A percentile compares a stretch with the other conserved stretches of the same genome.
phyloP scores from a whole-genome alignment of 306 rosid species.

The Vicia villosa region DNA sequence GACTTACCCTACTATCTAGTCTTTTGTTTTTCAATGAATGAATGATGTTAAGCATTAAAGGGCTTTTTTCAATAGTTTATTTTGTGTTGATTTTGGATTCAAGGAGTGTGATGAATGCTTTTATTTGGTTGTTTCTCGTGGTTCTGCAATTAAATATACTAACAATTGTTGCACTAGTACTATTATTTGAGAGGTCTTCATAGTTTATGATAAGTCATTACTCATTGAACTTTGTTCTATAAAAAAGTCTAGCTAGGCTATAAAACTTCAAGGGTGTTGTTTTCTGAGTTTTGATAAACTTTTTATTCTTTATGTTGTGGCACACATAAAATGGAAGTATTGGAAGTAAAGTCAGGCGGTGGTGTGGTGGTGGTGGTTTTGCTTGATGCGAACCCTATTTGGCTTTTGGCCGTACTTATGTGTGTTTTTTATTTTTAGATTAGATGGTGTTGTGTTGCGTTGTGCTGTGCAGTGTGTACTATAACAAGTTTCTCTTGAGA shows the following conservation, averaged over 20 bases:
- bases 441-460: neutral
- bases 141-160: conserved; percentile 41
- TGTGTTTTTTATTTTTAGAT: neutral
- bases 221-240: conserved; percentile 34
- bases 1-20: conserved; percentile 12
- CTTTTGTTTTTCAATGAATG: conserved; percentile 24
- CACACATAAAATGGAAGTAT: neutral
- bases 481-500: neutral
- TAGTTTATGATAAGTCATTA: conserved; percentile 30
- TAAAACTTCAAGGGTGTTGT: neutral
- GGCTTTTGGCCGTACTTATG: neutral
- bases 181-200: conserved; percentile 37
- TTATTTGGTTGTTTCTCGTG: conserved; percentile 30
- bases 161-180: conserved; percentile 27
- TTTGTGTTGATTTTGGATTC: conserved; percentile 21
- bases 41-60: conserved; percentile 19
- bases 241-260: conserved; percentile 4
- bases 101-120: conserved; percentile 18
- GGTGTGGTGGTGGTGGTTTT: neutral
- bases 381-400: neutral
- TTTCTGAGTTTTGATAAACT: neutral
- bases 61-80: conserved; percentile 32
- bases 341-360: neutral
- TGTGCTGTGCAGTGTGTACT: neutral
- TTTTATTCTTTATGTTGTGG: neutral